A percentile compares a stretch with the other conserved stretches of the same genome.
These are phyloP conservation scores for Scopulariopsis brevicaulis DNA, from an alignment of 2,329 filamentous ascomycete genomes.

Conservation along the genomic window DNA sequence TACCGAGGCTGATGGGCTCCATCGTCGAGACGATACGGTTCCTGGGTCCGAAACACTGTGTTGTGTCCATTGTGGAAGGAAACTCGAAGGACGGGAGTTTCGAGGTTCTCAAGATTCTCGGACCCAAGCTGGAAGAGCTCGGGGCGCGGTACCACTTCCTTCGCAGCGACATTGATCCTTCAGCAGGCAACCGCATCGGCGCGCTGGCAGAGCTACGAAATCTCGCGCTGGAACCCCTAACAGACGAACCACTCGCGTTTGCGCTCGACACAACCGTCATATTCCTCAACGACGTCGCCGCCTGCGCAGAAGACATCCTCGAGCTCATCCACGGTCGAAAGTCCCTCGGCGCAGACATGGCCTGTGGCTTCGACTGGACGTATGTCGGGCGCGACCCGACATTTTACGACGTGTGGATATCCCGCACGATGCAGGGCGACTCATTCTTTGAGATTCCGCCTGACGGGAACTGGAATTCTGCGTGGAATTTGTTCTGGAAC, in stretches of 20 bases:
- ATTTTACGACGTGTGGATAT: slow-evolving; percentile 48
- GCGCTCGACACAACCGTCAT: slow-evolving; percentile 29
- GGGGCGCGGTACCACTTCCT: slow-evolving; percentile 28
- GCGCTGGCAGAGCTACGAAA: slow-evolving; percentile 39
- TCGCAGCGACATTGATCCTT: slow-evolving; percentile 29
- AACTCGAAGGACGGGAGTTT: slow-evolving; percentile 38
- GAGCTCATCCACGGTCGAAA: slow-evolving; percentile 38
- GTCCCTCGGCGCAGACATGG: slow-evolving; percentile 37
- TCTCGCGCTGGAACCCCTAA: slow-evolving; percentile 34
- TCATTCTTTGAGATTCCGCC: slow-evolving; percentile 40
- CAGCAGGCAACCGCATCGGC: slow-evolving; percentile 27
- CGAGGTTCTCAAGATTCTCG: slow-evolving; percentile 30
- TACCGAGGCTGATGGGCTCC: slow-evolving; percentile 22
- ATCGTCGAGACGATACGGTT: slow-evolving; percentile 35
- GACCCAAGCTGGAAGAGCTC: slow-evolving; percentile 19
- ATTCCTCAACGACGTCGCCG: slow-evolving; percentile 42
- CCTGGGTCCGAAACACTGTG: slow-evolving; percentile 34
- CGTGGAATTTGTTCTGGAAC: slow-evolving; percentile 42
- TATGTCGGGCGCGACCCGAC: slow-evolving; percentile 28
- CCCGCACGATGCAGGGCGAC: slow-evolving; percentile 38
- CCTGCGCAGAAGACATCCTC: slow-evolving; percentile 42
- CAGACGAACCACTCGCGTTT: slow-evolving; percentile 13
- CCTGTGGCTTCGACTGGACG: slow-evolving; percentile 48
- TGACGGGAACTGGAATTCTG: slow-evolving; percentile 34
- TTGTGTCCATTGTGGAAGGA: slow-evolving; percentile 40